phyloP scores from a whole-genome alignment of 139 green algal genomes.

The Penium margaritaceum region DNA sequence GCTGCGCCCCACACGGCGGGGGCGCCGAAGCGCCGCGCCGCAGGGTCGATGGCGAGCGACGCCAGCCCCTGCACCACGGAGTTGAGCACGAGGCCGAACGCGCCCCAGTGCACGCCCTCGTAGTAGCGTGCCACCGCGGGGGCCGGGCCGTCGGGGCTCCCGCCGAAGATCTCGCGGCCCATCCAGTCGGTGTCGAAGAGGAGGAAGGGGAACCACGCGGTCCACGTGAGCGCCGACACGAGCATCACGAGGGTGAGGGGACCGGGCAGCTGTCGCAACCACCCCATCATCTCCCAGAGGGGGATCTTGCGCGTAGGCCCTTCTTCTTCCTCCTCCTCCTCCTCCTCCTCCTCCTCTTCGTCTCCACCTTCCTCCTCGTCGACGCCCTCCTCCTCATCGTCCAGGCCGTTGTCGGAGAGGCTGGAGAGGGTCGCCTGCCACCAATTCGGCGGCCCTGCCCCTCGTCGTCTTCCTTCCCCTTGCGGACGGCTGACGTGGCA shows the following conservation, averaged over 20 bases:
- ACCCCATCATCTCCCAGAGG: conserved; percentile 11
- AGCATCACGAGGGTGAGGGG: conserved; percentile 24
- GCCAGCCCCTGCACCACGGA: conserved; percentile 34
- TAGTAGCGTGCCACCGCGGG: background rate
- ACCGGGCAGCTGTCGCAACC: conserved; percentile 19
- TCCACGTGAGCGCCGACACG: conserved; percentile 38
- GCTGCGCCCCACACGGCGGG: conserved; percentile 16
- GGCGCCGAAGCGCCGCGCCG: conserved; percentile 21
- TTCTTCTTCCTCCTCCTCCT: conserved; percentile 36
- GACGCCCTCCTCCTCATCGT: too few relatives aligned
- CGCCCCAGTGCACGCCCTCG: conserved; percentile 35
- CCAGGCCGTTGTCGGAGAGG: too few relatives aligned
- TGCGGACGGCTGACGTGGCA: too few relatives aligned
- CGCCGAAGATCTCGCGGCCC: conserved; percentile 28
- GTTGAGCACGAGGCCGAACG: conserved; percentile 45
- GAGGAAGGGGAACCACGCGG: conserved; percentile 45
- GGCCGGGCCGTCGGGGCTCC: too few relatives aligned
- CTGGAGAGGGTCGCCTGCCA: too few relatives aligned
- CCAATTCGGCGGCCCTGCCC: too few relatives aligned
- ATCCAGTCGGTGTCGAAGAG: conserved; percentile 49
- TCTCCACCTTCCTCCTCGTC: background rate
- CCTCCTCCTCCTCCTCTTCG: conserved; percentile 34
- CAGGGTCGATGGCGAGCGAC: conserved; percentile 29
- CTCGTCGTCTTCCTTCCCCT: too few relatives aligned
- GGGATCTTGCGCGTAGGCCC: conserved; percentile 15